Evolutionary conservation across 306 rosid species (phyloP).

Genomic region (Arachis hypogaea): DNA sequence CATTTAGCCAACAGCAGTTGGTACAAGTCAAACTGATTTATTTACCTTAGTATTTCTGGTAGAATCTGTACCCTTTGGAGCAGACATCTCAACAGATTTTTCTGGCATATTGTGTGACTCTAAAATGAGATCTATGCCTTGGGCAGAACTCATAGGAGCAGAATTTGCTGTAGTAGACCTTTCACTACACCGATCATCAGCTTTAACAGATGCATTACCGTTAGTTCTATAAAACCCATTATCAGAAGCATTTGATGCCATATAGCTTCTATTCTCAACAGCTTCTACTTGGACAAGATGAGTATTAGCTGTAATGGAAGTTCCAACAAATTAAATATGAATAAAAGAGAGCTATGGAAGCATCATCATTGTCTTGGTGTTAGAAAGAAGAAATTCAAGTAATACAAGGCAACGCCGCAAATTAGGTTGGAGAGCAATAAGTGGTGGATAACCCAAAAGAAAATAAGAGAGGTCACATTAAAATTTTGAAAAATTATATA

Average conservation of each 20-base stretch:
- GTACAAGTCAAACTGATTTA: conserved; percentile 24
- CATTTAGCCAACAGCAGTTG: conserved; percentile 27
- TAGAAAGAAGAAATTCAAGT: conserved; percentile 15
- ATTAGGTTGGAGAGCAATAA: conserved; percentile 15
- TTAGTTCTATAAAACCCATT: conserved; percentile 41
- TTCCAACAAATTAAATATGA: conserved; percentile 30
- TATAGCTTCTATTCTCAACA: conserved; percentile 37
- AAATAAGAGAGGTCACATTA: not conserved
- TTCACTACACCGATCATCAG: conserved; percentile 44
- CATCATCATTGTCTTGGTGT: conserved; percentile 10
- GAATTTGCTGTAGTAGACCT: conserved; percentile 51
- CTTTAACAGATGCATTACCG: conserved; percentile 42
- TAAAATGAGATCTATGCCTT: conserved; percentile 45
- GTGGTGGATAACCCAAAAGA: conserved; percentile 5
- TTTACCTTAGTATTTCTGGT: conserved; percentile 70
- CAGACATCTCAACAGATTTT: conserved; percentile 48
- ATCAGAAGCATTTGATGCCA: conserved; percentile 42
- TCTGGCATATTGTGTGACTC: conserved; percentile 46
- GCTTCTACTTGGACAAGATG: conserved; percentile 38
- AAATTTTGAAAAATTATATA: conserved; percentile 16
- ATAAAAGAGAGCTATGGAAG: conserved; percentile 31
- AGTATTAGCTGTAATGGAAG: conserved; percentile 43
- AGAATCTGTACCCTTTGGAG: conserved; percentile 51
- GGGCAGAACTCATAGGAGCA: conserved; percentile 44
- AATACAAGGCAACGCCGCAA: conserved; percentile 12